phyloP scores from a whole-genome alignment of 2,329 filamentous ascomycete species.

The Apiospora koreana region DNA sequence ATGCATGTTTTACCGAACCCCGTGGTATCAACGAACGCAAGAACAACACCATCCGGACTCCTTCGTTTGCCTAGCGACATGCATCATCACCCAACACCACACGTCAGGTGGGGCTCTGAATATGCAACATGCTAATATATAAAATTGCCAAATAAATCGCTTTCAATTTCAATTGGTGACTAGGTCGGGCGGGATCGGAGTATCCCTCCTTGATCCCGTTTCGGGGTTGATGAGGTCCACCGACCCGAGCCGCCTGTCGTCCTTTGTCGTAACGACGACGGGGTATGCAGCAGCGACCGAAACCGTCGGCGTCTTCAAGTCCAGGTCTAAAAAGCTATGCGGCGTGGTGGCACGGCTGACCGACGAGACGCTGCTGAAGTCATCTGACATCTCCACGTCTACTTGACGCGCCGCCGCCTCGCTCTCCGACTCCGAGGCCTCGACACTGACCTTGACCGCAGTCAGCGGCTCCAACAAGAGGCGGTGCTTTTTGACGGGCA shows the following conservation, averaged over 20 bases:
- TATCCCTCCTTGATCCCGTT: conserved; percentile 34
- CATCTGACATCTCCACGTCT: conserved; percentile 55
- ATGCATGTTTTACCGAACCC: conserved; percentile 4
- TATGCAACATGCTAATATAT: conserved; percentile 15
- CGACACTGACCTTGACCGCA: conserved; percentile 35
- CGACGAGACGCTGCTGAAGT: conserved; percentile 37
- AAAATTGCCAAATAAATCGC: neutral
- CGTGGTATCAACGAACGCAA: neutral
- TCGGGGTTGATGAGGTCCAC: conserved; percentile 29
- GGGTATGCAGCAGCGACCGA: conserved; percentile 14
- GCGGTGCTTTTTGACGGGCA: conserved; percentile 15
- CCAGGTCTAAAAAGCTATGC: conserved; percentile 36
- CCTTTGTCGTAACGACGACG: conserved; percentile 10
- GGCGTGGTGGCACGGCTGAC: conserved; percentile 34
- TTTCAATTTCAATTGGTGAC: conserved; percentile 13
- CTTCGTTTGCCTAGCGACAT: conserved; percentile 4
- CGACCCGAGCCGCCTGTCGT: conserved; percentile 26
- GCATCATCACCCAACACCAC: neutral
- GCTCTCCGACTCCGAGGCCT: conserved; percentile 35
- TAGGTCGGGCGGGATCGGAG: conserved; percentile 36
- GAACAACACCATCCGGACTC: neutral
- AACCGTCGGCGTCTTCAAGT: conserved; percentile 42
- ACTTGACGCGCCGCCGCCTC: conserved; percentile 21
- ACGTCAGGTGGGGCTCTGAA: conserved; percentile 15
- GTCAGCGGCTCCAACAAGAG: conserved; percentile 13